Conservation (phyloP, 139 green algal species). For the Chlorella sorokiniana region DNA sequence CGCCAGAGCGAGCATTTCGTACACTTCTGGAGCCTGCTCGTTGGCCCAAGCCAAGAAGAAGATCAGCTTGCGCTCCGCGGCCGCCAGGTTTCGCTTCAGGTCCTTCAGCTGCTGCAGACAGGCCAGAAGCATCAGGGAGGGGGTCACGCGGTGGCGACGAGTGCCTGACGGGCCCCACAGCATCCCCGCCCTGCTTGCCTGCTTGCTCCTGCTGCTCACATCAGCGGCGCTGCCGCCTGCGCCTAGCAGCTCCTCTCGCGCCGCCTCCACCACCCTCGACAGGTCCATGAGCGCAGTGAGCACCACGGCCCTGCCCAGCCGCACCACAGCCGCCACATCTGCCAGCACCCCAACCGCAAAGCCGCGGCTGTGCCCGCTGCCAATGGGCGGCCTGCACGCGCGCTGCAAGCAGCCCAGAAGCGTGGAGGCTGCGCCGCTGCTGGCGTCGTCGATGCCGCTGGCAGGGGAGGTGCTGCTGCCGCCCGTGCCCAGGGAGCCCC, state of each 20-base stretch:
- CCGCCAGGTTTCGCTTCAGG: conserved; percentile 35
- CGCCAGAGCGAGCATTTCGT: not conserved
- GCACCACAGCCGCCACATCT: conserved; percentile 53
- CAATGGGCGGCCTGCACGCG: conserved; percentile 24
- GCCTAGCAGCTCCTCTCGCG: not conserved
- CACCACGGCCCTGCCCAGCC: conserved; percentile 39
- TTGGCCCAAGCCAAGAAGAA: conserved; percentile 73
- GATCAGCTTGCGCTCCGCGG: conserved; percentile 56
- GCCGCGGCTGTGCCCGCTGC: not conserved
- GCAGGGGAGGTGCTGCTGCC: not conserved
- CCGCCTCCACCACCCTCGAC: conserved; percentile 37
- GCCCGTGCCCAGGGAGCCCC: not conserved
- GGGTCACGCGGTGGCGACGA: not conserved
- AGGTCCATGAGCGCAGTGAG: conserved; percentile 59
- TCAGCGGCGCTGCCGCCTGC: not conserved
- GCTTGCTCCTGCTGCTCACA: not conserved
- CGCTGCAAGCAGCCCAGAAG: conserved; percentile 36
- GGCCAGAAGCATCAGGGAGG: not conserved
- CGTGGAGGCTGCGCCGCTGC: not conserved
- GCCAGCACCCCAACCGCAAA: conserved; percentile 47
- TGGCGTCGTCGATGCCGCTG: not conserved
- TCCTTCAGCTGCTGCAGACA: conserved; percentile 1
- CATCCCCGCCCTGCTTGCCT: not conserved
- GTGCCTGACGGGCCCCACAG: not conserved
- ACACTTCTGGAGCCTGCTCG: conserved; percentile 37